Conservation (phyloP, 352 stramenopile genomes). For the Phytophthora cryptogea region DNA sequence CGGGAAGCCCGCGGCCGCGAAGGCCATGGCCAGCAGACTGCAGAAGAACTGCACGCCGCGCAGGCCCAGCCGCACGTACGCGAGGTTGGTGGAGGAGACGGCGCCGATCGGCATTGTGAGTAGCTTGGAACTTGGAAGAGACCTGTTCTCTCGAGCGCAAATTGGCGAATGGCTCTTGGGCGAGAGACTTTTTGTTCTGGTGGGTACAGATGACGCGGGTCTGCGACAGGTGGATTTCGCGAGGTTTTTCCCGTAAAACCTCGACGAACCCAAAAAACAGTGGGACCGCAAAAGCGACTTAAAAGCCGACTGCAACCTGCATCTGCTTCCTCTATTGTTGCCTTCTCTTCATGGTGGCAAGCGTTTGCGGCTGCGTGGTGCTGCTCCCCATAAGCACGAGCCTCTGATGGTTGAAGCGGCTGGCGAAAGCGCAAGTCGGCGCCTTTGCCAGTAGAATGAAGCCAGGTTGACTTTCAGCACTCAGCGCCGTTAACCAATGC, state of each 20-base stretch:
- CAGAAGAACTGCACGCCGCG: conserved; percentile 59
- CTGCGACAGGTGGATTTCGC: conserved; percentile 15
- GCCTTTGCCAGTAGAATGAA: conserved; percentile 1
- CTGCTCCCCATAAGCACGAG: background rate
- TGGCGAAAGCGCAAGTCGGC: background rate
- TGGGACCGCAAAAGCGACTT: conserved; percentile 31
- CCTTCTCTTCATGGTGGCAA: background rate
- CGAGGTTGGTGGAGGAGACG: conserved; percentile 24
- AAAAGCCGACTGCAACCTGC: conserved; percentile 11
- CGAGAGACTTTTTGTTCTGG: background rate
- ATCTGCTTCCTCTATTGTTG: no score
- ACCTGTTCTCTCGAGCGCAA: conserved; percentile 1
- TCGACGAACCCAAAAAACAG: conserved; percentile 23
- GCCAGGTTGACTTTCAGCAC: conserved; percentile 4
- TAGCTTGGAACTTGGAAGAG: background rate
- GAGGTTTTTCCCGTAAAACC: conserved; percentile 17
- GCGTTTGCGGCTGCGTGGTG: background rate
- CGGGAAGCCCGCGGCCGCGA: conserved; percentile 40
- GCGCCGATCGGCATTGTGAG: conserved; percentile 25
- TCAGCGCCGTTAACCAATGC: conserved; percentile 6
- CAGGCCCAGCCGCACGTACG: conserved; percentile 41
- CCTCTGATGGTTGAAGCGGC: background rate
- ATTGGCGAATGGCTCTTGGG: conserved; percentile 20
- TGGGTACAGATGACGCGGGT: conserved; percentile 4
- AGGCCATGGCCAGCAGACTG: conserved; percentile 57